Evolutionary conservation across 2,329 filamentous ascomycete species (phyloP), one percentile per base, ranked within the genome.

Genomic region (Hymenoscyphus scutula): DNA sequence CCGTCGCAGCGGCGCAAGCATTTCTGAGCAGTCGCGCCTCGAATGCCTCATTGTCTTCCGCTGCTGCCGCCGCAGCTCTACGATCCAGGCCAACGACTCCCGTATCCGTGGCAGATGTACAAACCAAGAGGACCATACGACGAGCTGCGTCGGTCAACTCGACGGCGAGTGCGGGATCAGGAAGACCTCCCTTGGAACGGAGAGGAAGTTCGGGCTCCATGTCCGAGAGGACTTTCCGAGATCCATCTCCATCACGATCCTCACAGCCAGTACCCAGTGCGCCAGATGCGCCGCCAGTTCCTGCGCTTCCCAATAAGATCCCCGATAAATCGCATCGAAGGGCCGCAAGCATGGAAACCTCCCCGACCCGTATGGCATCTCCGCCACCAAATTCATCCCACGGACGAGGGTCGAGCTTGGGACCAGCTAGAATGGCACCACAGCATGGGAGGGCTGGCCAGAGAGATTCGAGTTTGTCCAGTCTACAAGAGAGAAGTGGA

Each of bases 191-290:
- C 59, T 78, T 93, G 64, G 82, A 88, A 65, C 82, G 91, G 71
- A 81, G 83, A 41, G 83, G 81, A 61, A 96, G 93, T 76, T 84
- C 84, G 30, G 84, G 87, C 25, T 97, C 92, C 57, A 96, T 98
- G 93, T 89, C 86, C 32, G 90, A 94, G 74, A 86, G 94, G 62
- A 93, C 92, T 0, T 97, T 97, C 76, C 87, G 93, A 68, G 89
- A 89, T 13, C 86, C 88, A 3, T 96, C 88, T 3, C 91, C 82
- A 74, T 76, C 76, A 73, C 80, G 81, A 61, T 73, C 57, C 27
- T 59, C 76, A 62, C 75, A 75, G 53, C 73, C 75, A 63, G 76
- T 74, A 66, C 74, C 73, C 60, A 74, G 64, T 51, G 69, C 74
- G 23, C 74, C 77, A 57, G 78, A 84, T 70, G 81, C 84, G 59